phyloP scores from a whole-genome alignment of 345 rosid genomes.

The Arabidopsis thaliana region TAIR10.1 NC_003070.9:15979001-15979500 shows the following conservation, averaged over 20 bases:
- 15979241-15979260: constrained; percentile 80
- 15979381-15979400: constrained; percentile 55
- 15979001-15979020: constrained; percentile 94
- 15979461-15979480: constrained; percentile 53
- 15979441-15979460: constrained; percentile 82
- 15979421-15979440: constrained; percentile 80
- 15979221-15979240: constrained; percentile 80
- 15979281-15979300: constrained; percentile 79
- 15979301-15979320: constrained; percentile 61
- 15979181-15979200: constrained; percentile 54
- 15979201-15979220: constrained; percentile 81
- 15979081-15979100: constrained; percentile 88
- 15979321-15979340: constrained; percentile 62
- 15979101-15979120: constrained; percentile 80
- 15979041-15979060: constrained; percentile 89
- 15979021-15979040: constrained; percentile 98
- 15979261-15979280: constrained; percentile 86
- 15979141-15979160: constrained; percentile 86
- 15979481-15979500: constrained; percentile 63
- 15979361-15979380: constrained; percentile 47
- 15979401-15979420: constrained; percentile 77
- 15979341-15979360: constrained; percentile 75
- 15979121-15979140: constrained; percentile 64
- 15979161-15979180: constrained; percentile 83
- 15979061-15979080: constrained; percentile 87